A percentile compares a stretch with the other conserved stretches of the same genome.
These are phyloP conservation scores for Eucalyptus marginata DNA, from an alignment of 345 rosid species.

Conservation along the genomic window DNA sequence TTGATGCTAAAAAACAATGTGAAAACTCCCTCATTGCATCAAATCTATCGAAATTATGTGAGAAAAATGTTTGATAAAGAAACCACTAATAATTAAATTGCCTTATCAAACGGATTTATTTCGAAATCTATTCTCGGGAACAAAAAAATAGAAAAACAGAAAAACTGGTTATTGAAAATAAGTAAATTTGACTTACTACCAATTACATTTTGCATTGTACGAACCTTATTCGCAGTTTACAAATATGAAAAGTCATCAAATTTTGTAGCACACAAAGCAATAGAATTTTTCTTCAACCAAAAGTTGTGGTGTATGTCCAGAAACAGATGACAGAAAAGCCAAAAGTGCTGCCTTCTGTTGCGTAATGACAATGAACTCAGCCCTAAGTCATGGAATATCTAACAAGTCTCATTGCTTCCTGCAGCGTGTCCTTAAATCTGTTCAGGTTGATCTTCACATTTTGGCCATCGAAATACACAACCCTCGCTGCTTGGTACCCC, in stretches of 20 bases:
- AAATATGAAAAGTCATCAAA: not conserved
- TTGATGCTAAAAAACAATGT: not conserved
- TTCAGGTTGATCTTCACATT: constrained; percentile 8
- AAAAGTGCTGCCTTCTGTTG: not conserved
- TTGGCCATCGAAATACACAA: constrained; percentile 17
- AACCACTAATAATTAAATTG: rapidly evolving
- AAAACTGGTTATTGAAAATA: not conserved
- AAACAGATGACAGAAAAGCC: not conserved
- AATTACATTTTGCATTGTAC: not conserved
- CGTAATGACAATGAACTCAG: too few relatives aligned
- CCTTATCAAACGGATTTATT: rapidly evolving
- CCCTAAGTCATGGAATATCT: not conserved
- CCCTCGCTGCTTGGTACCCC: constrained; percentile 12
- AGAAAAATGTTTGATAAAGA: not conserved
- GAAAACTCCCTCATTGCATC: not conserved
- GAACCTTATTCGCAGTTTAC: not conserved
- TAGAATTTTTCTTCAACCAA: not conserved
- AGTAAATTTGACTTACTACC: not conserved
- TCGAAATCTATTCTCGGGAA: too few relatives aligned
- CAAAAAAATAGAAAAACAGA: rapidly evolving
- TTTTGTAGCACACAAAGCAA: not conserved
- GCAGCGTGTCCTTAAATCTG: constrained; percentile 13
- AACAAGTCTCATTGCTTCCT: constrained; percentile 9
- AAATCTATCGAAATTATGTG: not conserved
- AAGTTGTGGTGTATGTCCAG: not conserved